A percentile compares a stretch with the other conserved stretches of the same genome.
phyloP scores from a whole-genome alignment of 352 stramenopile species.

The Blastocystis sp. region DNA sequence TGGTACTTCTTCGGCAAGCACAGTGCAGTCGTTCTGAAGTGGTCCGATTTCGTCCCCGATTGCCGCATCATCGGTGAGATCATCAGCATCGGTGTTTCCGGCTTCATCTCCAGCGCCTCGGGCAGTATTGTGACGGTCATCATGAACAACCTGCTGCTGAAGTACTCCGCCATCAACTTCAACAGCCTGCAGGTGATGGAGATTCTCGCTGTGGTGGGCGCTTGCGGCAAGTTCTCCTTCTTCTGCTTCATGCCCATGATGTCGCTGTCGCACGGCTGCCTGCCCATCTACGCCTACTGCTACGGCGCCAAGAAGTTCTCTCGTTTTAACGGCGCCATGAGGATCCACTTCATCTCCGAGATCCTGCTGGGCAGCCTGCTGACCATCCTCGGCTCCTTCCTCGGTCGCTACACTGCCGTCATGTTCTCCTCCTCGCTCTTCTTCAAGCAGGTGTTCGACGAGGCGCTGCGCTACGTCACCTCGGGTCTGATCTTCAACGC shows the following conservation, averaged over 20 bases:
- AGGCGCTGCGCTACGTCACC: slow-evolving; percentile 51
- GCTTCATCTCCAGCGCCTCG: slow-evolving; percentile 40
- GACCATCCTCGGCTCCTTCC: slow-evolving; percentile 1
- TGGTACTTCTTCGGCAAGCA: slow-evolving; percentile 21
- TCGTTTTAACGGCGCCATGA: slow-evolving; percentile 30
- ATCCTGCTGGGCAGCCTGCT: slow-evolving; percentile 14
- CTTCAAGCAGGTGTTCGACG: slow-evolving; percentile 32
- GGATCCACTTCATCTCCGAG: slow-evolving; percentile 39
- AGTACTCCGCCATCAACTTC: slow-evolving; percentile 39
- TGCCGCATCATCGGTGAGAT: slow-evolving; percentile 8
- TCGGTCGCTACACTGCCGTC: not conserved
- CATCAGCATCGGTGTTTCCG: slow-evolving; percentile 48
- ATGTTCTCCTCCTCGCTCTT: slow-evolving; percentile 40
- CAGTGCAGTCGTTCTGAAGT: slow-evolving; percentile 36
- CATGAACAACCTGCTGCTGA: slow-evolving; percentile 49
- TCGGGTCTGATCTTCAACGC: slow-evolving; percentile 34
- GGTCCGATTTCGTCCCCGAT: slow-evolving; percentile 20
- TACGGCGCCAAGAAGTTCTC: slow-evolving; percentile 52
- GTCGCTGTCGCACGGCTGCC: slow-evolving; percentile 41
- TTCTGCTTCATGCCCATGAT: slow-evolving; percentile 68
- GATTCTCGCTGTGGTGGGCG: slow-evolving; percentile 56
- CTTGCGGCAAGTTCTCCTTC: slow-evolving; percentile 61
- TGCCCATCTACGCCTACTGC: slow-evolving; percentile 63
- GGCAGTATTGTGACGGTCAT: slow-evolving; percentile 53
- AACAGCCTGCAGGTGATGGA: slow-evolving; percentile 46